Percentiles rank a stretch among this genome's conserved stretches.
These are phyloP conservation scores for Aureobasidium sp. DNA, from an alignment of 2,329 filamentous ascomycete species.

Conservation along the genomic window DNA sequence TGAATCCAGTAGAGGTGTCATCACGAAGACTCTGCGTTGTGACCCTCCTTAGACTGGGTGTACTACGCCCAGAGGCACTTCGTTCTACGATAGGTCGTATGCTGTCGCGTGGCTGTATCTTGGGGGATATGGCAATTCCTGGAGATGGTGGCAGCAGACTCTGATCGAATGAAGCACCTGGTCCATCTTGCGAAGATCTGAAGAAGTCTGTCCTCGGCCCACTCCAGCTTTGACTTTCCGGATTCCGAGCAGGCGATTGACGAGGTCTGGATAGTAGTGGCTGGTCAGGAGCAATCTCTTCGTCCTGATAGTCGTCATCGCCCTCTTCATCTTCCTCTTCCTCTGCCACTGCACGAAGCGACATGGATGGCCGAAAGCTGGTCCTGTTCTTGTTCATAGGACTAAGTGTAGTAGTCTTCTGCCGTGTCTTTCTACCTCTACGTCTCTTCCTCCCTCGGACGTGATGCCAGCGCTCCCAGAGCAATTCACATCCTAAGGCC, in stretches of 20 bases:
- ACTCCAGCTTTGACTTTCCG: neutral
- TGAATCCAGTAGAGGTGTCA: neutral
- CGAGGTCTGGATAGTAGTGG: neutral
- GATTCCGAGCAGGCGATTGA: neutral
- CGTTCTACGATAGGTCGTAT: neutral
- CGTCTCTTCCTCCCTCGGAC: conserved; percentile 12
- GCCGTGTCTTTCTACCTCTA: neutral
- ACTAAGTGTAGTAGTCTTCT: neutral
- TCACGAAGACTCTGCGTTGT: conserved; percentile 4
- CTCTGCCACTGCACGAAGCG: neutral
- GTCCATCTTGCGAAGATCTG: neutral
- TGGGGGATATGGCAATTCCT: neutral
- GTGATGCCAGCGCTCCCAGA: conserved; percentile 22
- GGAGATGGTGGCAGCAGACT: neutral
- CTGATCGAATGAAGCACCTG: neutral
- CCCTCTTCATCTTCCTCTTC: neutral
- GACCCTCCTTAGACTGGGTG: neutral
- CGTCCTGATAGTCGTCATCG: neutral
- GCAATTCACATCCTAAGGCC: conserved; percentile 22
- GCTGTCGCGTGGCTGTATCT: neutral
- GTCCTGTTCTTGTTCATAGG: neutral
- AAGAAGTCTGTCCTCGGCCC: neutral
- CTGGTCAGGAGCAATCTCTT: conserved; percentile 4
- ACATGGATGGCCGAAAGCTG: neutral
- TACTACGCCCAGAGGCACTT: conserved; percentile 1